Base-by-base conservation (phyloP, 805 yeast species). In the Pichia occidentalis region DNA sequence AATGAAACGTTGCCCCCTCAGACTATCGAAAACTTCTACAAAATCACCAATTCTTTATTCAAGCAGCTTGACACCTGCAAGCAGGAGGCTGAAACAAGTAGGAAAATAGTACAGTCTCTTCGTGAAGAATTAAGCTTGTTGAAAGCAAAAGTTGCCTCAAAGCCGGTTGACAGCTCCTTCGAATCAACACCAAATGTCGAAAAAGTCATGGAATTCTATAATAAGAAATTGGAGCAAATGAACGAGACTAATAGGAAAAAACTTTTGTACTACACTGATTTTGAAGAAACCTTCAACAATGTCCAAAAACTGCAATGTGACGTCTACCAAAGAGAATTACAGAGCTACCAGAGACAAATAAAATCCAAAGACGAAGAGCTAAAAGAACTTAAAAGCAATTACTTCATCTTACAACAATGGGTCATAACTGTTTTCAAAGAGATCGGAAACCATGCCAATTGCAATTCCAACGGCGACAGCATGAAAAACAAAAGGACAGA, bases 351-450 rank as follows among this genome's bases (percentile, higher is more conserved):
- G 23, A n/a, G n/a, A 5, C 12, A 28, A 10, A 7, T 40, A 3
- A 5, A 12, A 2, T 7, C 5, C 1, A 36, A 17, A 29, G 31
- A 19, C 3, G 3, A 7, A 5, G 38, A 40, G 19, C 12, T 36
- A 4, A 7, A 32, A 4, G 34, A 36, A 22, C 13, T 33, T 2
- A 24, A 17, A 10, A 16, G 13, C 3, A 26, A 36, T 14, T 40
- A 40, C 20, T 9, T 11, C 12, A 34, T 28, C 14, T 20, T 40
- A 14, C 32, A 36, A 13, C 24, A 17, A 10, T 40, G 44, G 44
- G 33, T 32, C 10, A 19, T 40, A 5, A 18, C 40, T 4, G 13
- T 40, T 8, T 40, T 40, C 11, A 36, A 32, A 24, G 44, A 36
- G 24, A 22, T 40, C 23, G 37, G 40, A 5, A 29, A 29, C 9